Conservation (phyloP, 1,284 basidiomycete genomes). For the Earliella scabrosa region DNA sequence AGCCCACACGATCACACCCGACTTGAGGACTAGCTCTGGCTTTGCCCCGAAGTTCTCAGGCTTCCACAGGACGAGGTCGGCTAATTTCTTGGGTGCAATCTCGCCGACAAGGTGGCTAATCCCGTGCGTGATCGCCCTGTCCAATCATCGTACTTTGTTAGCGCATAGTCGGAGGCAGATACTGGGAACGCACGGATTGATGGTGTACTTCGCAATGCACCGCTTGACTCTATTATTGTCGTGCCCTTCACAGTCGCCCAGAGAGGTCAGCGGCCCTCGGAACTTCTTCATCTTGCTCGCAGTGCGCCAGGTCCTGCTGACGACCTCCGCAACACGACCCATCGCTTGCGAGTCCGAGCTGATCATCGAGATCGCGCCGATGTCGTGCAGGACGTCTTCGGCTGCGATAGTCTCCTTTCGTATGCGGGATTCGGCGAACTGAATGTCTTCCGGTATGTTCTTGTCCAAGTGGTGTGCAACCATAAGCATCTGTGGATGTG, state of each 20-base stretch:
- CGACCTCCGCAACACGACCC: conserved; percentile 96
- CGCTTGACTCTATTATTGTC: conserved; percentile 98
- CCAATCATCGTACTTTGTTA: conserved; percentile 5
- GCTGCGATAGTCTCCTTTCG: conserved; percentile 97
- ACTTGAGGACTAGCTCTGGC: conserved; percentile 94
- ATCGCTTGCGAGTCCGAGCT: conserved; percentile 96
- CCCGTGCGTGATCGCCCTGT: conserved; percentile 92
- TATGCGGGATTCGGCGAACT: conserved; percentile 98
- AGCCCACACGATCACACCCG: conserved; percentile 91
- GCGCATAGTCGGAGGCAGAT: too few species aligned
- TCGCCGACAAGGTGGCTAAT: conserved; percentile 90
- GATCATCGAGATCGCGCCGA: conserved; percentile 95
- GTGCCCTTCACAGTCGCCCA: conserved; percentile 66
- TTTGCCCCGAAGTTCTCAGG: conserved; percentile 92
- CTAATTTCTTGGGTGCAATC: conserved; percentile 82
- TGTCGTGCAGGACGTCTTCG: conserved; percentile 96
- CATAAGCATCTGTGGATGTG: conserved; percentile 99
- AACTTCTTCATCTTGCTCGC: conserved; percentile 92
- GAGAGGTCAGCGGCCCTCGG: conserved; percentile 66
- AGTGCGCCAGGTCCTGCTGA: conserved; percentile 94
- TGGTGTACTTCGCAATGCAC: conserved; percentile 96
- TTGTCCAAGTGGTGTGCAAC: conserved; percentile 94
- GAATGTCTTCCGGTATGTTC: conserved; percentile 91
- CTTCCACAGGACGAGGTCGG: conserved; percentile 95
- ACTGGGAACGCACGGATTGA: conserved; percentile 87